Evolutionary conservation across 495 filamentous ascomycete genomes (phyloP), one percentile per base, ranked within the genome.

Genomic region (Aspergillus haitiensis): DNA sequence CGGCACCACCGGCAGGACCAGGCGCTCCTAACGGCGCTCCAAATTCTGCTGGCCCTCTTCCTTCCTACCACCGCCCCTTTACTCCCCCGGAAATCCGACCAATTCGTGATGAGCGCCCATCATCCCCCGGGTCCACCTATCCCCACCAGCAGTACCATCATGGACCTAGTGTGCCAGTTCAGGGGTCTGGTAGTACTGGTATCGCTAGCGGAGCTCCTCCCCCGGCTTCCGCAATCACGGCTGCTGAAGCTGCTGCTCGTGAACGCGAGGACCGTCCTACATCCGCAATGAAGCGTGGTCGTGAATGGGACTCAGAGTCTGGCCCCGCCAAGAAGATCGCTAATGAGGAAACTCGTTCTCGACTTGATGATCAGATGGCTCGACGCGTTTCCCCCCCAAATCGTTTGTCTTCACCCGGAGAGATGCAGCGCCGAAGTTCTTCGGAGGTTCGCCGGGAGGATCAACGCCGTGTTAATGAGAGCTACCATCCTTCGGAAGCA

Each of bases 401-500:
- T 34, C 74, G 79, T 61, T 66, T 78, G 62, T 72, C 79, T 35
- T 82, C 91, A 18, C 89, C 91, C 58, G 85, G 85, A 51, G 82
- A 89, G 62, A 81, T 81, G 59, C 86, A 86, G 58, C 87, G 89
- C 39, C 87, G 86, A 52, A 92, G 87, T 73, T 91, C 93, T 11
- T 91, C 90, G 6, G 91, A 93, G 64, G 82, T 82, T 55, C 84
- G 87, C 33, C 77, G 75, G 50, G 88, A 90, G 36, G 87, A 90
- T 62, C 82, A 88, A 62, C 84, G 86, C 37, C 85, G 87, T 36
- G 76, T 78, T 31, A 88, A 89, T 55, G 89, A 93, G 48, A 83
- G 81, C 48, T 96, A 96, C 63, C 89, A 95, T 64, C 92, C 92
- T 6, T 95, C 92, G 1, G 92, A 95, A 67, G 90, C 90, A 31